A percentile compares a stretch with the other conserved stretches of the same genome.
Evolutionary conservation across 805 yeast genomes (phyloP).

Genomic region (Candida stauntonica): DNA sequence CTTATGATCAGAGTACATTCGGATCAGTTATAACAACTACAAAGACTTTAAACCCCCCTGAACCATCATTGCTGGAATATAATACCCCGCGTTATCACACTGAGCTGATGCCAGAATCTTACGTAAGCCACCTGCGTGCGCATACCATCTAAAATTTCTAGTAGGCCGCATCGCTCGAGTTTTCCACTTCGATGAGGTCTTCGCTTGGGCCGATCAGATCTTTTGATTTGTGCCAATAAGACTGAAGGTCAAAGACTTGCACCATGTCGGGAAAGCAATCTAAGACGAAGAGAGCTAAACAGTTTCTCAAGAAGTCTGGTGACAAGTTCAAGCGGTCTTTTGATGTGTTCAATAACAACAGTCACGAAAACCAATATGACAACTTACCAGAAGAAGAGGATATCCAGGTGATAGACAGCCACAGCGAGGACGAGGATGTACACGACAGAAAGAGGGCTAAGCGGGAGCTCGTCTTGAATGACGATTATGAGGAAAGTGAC

Average conservation of each 20-base stretch:
- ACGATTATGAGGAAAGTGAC: constrained; percentile 9
- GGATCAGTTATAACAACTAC: no score
- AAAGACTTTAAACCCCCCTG: no score
- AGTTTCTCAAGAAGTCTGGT: constrained; percentile 11
- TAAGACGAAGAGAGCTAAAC: constrained; percentile 10
- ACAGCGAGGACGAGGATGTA: constrained; percentile 4
- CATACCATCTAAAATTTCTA: background rate
- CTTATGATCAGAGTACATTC: no score
- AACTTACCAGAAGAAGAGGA: constrained; percentile 10
- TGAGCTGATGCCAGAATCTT: no score
- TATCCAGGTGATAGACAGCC: constrained; percentile 2
- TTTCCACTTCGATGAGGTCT: no score
- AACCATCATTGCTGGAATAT: no score
- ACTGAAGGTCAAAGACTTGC: no score
- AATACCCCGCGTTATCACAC: background rate
- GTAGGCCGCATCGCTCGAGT: no score
- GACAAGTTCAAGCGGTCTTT: constrained; percentile 17
- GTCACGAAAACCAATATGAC: constrained; percentile 24
- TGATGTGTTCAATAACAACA: constrained; percentile 22
- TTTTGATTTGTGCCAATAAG: no score
- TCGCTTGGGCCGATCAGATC: no score
- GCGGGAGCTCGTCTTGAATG: constrained; percentile 8
- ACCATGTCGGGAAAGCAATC: constrained; percentile 2
- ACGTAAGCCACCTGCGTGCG: no score
- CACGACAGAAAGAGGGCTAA: constrained; percentile 2